phyloP scores from a whole-genome alignment of 129 eudicot species.

The Centrapalus pauciflorus region DNA sequence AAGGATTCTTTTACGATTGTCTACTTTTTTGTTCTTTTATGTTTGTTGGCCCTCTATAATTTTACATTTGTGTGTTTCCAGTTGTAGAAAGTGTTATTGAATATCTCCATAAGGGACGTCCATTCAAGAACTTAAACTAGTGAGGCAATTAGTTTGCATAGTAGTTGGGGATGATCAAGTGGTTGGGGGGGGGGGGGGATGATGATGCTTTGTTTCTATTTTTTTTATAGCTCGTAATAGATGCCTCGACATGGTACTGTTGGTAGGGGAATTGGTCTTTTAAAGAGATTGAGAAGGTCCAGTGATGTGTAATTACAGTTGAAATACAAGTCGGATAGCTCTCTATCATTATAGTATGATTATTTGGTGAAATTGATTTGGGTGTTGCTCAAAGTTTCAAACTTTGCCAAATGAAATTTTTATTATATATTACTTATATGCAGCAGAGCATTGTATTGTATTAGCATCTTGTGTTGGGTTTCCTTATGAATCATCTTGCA shows the following conservation, averaged over 20 bases:
- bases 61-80: conserved; percentile 17
- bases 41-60: conserved; percentile 12
- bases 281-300: conserved; percentile 17
- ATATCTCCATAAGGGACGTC: conserved; percentile 1
- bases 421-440: too few species aligned
- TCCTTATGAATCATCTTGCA: too few species aligned
- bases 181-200: background rate
- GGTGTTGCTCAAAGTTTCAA: too few species aligned
- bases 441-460: too few species aligned
- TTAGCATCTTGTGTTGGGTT: too few species aligned
- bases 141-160: background rate
- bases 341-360: background rate
- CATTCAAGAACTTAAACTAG: conserved; percentile 1
- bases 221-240: background rate
- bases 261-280: conserved; percentile 14
- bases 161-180: background rate
- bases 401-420: too few species aligned
- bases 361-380: too few species aligned
- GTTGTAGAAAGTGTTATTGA: conserved; percentile 29
- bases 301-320: conserved; percentile 1
- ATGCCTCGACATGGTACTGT: background rate
- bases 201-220: conserved; percentile 1
- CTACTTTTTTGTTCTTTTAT: conserved; percentile 29
- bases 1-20: conserved; percentile 5
- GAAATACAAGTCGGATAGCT: background rate